A percentile compares a stretch with the other conserved stretches of the same genome.
Conservation (phyloP, 2,329 filamentous ascomycete genomes). For the Didymella lethalis region DNA sequence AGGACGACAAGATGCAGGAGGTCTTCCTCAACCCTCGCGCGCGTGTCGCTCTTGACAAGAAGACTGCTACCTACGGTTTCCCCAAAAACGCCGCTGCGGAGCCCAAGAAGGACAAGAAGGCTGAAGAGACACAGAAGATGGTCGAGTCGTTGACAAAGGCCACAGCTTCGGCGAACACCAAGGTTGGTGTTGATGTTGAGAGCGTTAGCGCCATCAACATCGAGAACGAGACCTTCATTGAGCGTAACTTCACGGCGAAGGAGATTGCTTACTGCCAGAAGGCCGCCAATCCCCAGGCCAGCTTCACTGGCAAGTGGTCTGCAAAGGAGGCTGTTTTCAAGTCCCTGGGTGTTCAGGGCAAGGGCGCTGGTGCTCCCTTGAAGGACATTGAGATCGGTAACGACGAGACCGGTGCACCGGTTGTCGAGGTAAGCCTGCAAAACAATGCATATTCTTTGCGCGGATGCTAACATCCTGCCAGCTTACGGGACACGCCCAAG, state of each 20-base stretch:
- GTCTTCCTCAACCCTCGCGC: slow-evolving; percentile 95
- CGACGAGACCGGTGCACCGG: slow-evolving; percentile 81
- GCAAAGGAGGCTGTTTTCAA: slow-evolving; percentile 99
- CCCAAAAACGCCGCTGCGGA: slow-evolving; percentile 60
- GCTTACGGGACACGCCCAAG: slow-evolving; percentile 85
- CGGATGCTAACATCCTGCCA: slow-evolving; percentile 51
- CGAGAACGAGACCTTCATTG: slow-evolving; percentile 89
- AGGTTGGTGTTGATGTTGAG: slow-evolving; percentile 94
- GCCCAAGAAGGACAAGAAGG: slow-evolving; percentile 67
- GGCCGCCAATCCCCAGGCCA: slow-evolving; percentile 81
- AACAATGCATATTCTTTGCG: not conserved
- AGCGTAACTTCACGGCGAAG: slow-evolving; percentile 87
- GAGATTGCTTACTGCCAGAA: slow-evolving; percentile 89
- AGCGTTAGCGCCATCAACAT: slow-evolving; percentile 87
- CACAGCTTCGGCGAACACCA: slow-evolving; percentile 67
- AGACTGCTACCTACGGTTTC: slow-evolving; percentile 80
- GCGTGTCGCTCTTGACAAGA: slow-evolving; percentile 85
- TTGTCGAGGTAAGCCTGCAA: slow-evolving; percentile 75
- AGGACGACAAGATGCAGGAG: slow-evolving; percentile 81
- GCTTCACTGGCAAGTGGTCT: slow-evolving; percentile 94
- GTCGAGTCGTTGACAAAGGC: slow-evolving; percentile 79
- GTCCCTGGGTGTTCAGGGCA: slow-evolving; percentile 84
- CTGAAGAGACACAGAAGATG: slow-evolving; percentile 73
- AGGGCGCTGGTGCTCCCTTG: slow-evolving; percentile 86
- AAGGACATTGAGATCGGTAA: slow-evolving; percentile 93